Conservation (phyloP, 2,329 filamentous ascomycete species). For the Apiospora saccharicola region DNA sequence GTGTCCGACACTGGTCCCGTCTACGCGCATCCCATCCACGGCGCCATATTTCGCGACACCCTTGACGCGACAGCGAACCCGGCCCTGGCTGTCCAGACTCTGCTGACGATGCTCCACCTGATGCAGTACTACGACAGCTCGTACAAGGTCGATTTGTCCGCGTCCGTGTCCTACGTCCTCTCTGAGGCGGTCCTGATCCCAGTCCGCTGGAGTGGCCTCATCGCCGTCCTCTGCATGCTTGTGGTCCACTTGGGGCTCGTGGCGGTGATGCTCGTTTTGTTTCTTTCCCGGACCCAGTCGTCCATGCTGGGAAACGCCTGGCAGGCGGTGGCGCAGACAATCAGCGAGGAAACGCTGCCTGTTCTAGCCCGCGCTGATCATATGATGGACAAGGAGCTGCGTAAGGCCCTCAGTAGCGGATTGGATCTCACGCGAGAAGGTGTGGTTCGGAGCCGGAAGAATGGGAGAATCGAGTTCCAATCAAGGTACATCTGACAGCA, state of each 20-base stretch:
- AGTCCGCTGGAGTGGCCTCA: neutral
- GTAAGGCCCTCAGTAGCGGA: neutral
- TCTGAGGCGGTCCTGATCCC: slow-evolving; percentile 3
- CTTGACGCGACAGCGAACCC: no score
- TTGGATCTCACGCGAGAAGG: neutral
- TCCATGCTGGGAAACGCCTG: neutral
- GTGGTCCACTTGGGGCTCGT: neutral
- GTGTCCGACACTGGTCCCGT: no score
- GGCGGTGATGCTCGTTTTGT: neutral
- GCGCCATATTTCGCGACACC: no score
- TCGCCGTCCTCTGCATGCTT: neutral
- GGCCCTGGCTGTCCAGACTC: neutral
- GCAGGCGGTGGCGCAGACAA: neutral
- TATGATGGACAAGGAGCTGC: neutral
- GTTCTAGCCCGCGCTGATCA: neutral
- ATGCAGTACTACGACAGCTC: neutral
- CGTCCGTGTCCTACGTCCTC: neutral
- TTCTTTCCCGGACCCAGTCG: neutral
- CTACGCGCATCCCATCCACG: no score
- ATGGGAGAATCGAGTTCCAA: neutral
- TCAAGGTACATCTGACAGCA: neutral
- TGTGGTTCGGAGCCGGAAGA: neutral
- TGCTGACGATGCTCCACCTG: neutral
- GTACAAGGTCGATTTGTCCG: neutral
- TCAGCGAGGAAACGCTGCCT: neutral